Base-by-base conservation (phyloP, 2,329 filamentous ascomycete genomes). In the Pezicula rhizophila region DNA sequence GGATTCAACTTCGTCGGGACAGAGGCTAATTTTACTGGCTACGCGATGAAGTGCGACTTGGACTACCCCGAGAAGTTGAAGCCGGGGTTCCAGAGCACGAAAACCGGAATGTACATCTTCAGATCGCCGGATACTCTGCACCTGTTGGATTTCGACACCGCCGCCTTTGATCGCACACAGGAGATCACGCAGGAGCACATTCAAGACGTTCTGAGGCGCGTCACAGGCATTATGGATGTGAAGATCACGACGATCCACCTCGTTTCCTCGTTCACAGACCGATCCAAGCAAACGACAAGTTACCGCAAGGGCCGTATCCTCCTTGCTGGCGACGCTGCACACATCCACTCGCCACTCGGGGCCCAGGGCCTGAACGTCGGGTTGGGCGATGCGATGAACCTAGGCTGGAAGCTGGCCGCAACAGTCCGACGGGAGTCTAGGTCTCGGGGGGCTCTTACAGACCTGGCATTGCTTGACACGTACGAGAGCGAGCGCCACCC, bases 351-450 rank as follows among this genome's bases (percentile, higher is more conserved):
- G 3, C 51, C 45, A 8, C 33, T 43, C 25, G 46, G 47, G 4
- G 52, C 37, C 8, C 52, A 52, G 41, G 52, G 52, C 15, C 58
- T 59, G 3, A 68, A 67, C 45, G 61, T 64, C 58, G 49, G 52
- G 5, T 10, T 71, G 49, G 50, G 60, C 2, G 70, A 72, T 47
- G 70, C 63, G 1, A 59, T 67, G 40, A 69, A 70, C 41, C 57
- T 72, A 2, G 64, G 65, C 1, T 72, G 69, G 69, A 70, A 70
- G 52, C 51, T 71, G 1, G 64, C 66, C 0, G 58, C 61, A 3
- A 66, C 68, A 0, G 17, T 68, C 0, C 51, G 42, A 1, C 60
- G 63, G 33, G 31, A 39, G 31, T 46, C 44, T 23, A 12, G 12
- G 20, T 46, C 44, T 46, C 20, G 39, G 0, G 31, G 47, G 2